Evolutionary conservation across 2,329 filamentous ascomycete genomes (phyloP).

Genomic region (Penicillium sumatraense): DNA sequence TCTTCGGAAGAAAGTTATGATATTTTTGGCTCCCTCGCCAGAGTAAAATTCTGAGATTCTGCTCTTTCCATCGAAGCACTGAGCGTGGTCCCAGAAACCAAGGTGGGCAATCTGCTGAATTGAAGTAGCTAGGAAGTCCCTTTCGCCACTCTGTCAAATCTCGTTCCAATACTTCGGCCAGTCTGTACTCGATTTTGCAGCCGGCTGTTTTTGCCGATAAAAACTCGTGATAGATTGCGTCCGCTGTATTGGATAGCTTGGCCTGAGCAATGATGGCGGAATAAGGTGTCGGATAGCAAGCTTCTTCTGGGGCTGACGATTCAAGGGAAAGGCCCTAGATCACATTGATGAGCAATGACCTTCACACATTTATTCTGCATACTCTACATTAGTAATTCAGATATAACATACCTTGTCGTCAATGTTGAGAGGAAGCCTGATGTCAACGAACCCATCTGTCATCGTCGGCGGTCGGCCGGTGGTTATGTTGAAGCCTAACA

Average conservation of each 20-base stretch:
- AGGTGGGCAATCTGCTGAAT: conserved; percentile 12
- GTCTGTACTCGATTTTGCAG: conserved; percentile 11
- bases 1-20: conserved; percentile 4
- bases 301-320: conserved; percentile 3
- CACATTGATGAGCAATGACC: not conserved
- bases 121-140: conserved; percentile 23
- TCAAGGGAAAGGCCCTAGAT: conserved; percentile 7
- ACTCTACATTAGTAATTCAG: no score
- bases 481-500: conserved; percentile 36
- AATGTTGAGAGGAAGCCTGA: conserved; percentile 23
- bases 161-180: conserved; percentile 24
- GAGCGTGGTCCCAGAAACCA: conserved; percentile 28
- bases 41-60: conserved; percentile 28
- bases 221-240: conserved; percentile 20
- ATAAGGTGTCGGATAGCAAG: conserved; percentile 20
- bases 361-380: not conserved
- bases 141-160: conserved; percentile 25
- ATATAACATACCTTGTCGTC: conserved; percentile 20
- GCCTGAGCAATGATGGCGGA: conserved; percentile 26
- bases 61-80: conserved; percentile 28
- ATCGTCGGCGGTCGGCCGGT: conserved; percentile 32
- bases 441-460: conserved; percentile 41
- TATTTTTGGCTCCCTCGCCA: conserved; percentile 25
- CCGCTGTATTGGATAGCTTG: conserved; percentile 19
- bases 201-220: conserved; percentile 6